Percentiles rank a stretch among this genome's conserved stretches.
Conservation (phyloP, 2,329 filamentous ascomycete species). For the Apiospora pterosperma region DNA sequence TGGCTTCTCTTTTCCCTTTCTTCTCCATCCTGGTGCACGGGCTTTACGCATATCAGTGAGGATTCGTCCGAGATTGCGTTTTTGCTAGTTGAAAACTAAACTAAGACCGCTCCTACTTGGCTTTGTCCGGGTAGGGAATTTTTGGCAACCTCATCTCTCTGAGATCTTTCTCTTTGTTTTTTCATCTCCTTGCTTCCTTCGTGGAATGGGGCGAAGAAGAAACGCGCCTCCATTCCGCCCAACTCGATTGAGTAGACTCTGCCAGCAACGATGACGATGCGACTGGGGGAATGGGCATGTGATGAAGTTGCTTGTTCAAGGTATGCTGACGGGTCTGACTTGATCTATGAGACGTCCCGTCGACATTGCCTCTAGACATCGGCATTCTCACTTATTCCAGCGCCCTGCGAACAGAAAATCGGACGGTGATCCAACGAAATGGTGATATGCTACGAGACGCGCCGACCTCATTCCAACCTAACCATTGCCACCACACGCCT, state of each 20-base stretch:
- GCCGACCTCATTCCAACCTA: background rate
- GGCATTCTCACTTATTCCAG: background rate
- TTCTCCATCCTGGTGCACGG: slow-evolving; percentile 64
- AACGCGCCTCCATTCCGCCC: slow-evolving; percentile 2
- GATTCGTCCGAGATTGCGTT: slow-evolving; percentile 83
- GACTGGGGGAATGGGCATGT: background rate
- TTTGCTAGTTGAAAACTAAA: slow-evolving; percentile 91
- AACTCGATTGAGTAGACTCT: no score
- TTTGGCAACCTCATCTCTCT: slow-evolving; percentile 56
- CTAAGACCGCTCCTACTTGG: slow-evolving; percentile 72
- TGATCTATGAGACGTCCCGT: background rate
- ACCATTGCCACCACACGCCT: background rate
- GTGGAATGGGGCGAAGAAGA: slow-evolving; percentile 50
- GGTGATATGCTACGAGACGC: background rate
- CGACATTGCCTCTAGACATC: background rate
- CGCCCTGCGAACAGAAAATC: background rate
- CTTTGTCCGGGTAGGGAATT: slow-evolving; percentile 73
- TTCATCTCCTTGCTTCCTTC: slow-evolving; percentile 48
- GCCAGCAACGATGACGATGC: no score
- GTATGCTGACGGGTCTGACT: background rate
- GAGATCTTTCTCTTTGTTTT: slow-evolving; percentile 35
- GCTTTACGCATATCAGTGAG: slow-evolving; percentile 83
- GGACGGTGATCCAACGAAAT: background rate
- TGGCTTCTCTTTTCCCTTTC: slow-evolving; percentile 33
- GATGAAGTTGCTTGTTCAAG: background rate